These are phyloP conservation scores for Tuctoria greenei DNA, from an alignment of 176 grass and related monocot genomes.

Conservation along the genomic window DNA sequence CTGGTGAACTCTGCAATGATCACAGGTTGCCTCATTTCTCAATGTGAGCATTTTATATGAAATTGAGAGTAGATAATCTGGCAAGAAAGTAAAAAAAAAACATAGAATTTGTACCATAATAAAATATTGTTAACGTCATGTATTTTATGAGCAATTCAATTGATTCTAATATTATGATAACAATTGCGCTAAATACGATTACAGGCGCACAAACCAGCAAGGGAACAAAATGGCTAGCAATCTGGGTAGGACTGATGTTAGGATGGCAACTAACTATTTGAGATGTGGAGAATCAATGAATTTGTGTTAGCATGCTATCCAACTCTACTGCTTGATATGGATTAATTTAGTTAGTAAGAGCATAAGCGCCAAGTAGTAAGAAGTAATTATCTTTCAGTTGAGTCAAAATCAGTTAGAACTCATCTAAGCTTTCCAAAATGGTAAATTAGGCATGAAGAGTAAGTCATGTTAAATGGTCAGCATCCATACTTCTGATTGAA, in stretches of 20 bases:
- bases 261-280: slow-evolving; percentile 37
- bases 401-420: slow-evolving; percentile 68
- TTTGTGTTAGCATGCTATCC: slow-evolving; percentile 45
- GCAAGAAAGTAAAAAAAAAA: neutral
- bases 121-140: neutral
- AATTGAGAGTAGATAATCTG: neutral
- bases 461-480: slow-evolving; percentile 95
- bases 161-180: neutral
- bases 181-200: slow-evolving; percentile 21
- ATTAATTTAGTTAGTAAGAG: slow-evolving; percentile 42
- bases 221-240: slow-evolving; percentile 28
- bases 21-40: slow-evolving; percentile 21
- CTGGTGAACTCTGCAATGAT: slow-evolving; percentile 78
- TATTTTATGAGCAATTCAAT: slow-evolving; percentile 7
- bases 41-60: slow-evolving; percentile 6
- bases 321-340: slow-evolving; percentile 44
- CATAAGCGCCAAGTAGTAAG: slow-evolving; percentile 25
- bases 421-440: slow-evolving; percentile 46
- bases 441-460: slow-evolving; percentile 78
- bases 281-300: slow-evolving; percentile 33
- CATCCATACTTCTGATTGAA: slow-evolving; percentile 99
- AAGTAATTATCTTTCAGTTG: slow-evolving; percentile 30
- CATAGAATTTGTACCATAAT: slow-evolving; percentile 14
- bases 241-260: slow-evolving; percentile 41
- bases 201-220: slow-evolving; percentile 1